Base-by-base conservation (phyloP, 2,329 filamentous ascomycete genomes). In the Diaporthe eres region DNA sequence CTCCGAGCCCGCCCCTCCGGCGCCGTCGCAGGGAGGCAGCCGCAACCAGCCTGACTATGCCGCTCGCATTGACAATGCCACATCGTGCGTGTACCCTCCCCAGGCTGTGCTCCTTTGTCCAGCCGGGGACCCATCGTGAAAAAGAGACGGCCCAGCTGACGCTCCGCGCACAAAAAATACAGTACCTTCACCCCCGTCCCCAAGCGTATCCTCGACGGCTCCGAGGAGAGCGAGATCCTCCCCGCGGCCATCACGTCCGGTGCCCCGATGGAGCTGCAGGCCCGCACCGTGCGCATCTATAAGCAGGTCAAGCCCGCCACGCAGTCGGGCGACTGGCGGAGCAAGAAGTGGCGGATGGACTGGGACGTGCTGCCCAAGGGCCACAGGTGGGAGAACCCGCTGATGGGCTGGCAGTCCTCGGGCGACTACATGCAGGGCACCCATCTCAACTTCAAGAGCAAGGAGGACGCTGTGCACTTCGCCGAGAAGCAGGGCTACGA, bases 401-500 rank as follows among this genome's bases (percentile, higher is more conserved):
- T 99, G 84, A 99, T 99, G 92, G 97, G 97, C 77, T 99, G 97
- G 97, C 96, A 98, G 84, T 98, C 96, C 34, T 97, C 95, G 25
- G 96, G 90, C 74, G 97, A 99, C 85, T 92, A 92, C 83, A 97
- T 99, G 95, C 96, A 99, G 85, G 96, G 95, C 82, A 98, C 95
- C 67, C 91, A 95, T 83, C 86, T 99, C 81, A 93, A 93, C 85
- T 99, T 99, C 90, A 94, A 94, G 85, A 90, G 89, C 81, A 98
- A 98, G 89, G 95, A 98, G 84, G 96, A 98, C 80, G 97, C 97
- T 79, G 96, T 99, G 81, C 88, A 90, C 76, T 99, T 99, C 83
- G 97, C 97, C 34, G 94, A 98, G 88, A 99, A 98, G 90, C 97
- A 99, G 86, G 97, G 97, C 49, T 99, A 99, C 84, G 96, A 99